Percentiles rank a stretch among this genome's conserved stretches.
Evolutionary conservation across 73 alveolate genomes (phyloP).

Genomic region (Paramecium biaurelia): DNA sequence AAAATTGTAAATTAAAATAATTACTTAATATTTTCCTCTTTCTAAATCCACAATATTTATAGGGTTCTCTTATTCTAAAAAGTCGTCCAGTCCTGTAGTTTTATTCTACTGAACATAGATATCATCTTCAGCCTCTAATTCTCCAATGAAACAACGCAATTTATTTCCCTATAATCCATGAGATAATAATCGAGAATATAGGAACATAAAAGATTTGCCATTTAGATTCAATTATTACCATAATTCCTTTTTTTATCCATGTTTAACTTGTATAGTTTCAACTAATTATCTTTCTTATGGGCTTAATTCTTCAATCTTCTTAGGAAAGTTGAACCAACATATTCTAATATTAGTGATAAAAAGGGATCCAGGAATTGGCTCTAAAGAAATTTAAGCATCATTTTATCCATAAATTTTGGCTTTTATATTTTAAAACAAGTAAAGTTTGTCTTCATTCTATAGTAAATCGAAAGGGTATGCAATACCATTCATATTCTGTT

Average conservation of each 20-base stretch:
- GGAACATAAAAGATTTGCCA: conserved; percentile 38
- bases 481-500: not conserved
- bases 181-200: not conserved
- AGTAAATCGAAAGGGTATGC: conserved; percentile 17
- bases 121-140: conserved; percentile 1
- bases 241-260: not conserved
- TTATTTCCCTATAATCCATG: conserved; percentile 18
- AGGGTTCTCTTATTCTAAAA: not conserved
- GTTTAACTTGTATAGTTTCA: not conserved
- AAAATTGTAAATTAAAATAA: not conserved
- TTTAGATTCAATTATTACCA: not conserved
- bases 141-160: not conserved
- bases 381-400: not conserved
- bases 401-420: not conserved
- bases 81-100: not conserved
- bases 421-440: not conserved
- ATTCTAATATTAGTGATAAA: conserved; percentile 4
- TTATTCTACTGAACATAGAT: not conserved
- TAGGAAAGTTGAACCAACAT: not conserved
- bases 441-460: not conserved
- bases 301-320: not conserved
- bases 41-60: not conserved
- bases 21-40: not conserved
- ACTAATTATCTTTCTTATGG: not conserved
- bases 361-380: not conserved